phyloP scores from a whole-genome alignment of 169 alveolate species.

The Eimeria praecox region DNA sequence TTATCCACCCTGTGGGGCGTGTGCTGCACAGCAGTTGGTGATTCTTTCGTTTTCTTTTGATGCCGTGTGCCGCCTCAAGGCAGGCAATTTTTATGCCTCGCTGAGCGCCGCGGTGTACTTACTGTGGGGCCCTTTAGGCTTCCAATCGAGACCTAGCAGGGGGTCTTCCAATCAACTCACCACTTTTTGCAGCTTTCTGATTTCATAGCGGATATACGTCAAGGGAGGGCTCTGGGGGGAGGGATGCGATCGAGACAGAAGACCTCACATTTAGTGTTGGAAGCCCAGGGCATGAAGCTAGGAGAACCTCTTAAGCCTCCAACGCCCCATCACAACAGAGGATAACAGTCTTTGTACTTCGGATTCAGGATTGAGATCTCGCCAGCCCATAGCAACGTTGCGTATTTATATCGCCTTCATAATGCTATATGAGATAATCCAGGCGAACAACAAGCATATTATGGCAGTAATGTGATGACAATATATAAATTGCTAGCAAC shows the following conservation, averaged over 20 bases:
- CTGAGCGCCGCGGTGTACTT: not conserved
- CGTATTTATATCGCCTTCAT: not conserved
- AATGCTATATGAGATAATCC: not conserved
- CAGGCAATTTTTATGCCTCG: not conserved
- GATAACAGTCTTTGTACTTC: not conserved
- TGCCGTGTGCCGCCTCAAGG: not conserved
- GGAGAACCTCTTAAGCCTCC: not conserved
- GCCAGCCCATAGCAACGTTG: not conserved
- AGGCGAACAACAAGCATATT: not conserved
- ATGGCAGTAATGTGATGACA: not conserved
- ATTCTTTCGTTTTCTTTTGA: not conserved
- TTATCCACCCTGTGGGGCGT: slow-evolving; percentile 9
- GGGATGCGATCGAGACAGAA: not conserved
- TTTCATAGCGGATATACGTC: not conserved
- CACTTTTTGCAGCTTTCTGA: not conserved
- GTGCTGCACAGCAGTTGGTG: slow-evolving; percentile 4
- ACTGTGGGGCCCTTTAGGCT: not conserved
- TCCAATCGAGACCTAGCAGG: not conserved
- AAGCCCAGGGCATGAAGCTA: not conserved
- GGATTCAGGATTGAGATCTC: not conserved
- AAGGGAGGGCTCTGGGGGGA: not conserved
- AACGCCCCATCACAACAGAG: not conserved
- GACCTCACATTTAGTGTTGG: not conserved
- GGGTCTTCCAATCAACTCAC: not conserved
- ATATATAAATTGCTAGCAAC: not conserved